phyloP scores from a whole-genome alignment of 257 asterid species.

The Paulownia fortunei region DNA sequence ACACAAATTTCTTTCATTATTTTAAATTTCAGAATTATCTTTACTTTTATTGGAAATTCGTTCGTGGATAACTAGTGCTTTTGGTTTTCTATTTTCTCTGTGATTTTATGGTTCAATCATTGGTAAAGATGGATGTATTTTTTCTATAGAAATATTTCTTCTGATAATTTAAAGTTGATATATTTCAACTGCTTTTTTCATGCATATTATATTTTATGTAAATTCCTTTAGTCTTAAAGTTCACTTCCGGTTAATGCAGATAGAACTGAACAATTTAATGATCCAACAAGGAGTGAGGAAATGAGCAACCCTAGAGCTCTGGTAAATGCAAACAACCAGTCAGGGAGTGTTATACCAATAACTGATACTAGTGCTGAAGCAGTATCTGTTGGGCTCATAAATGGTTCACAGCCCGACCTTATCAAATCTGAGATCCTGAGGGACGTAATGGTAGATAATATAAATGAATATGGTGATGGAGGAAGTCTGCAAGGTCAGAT shows the following conservation, averaged over 20 bases:
- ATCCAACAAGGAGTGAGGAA: conserved; percentile 31
- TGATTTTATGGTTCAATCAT: too few species aligned
- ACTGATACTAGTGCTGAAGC: conserved; percentile 31
- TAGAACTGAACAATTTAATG: conserved; percentile 34
- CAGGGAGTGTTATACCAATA: conserved; percentile 22
- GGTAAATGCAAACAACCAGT: conserved; percentile 32
- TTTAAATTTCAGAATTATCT: background rate
- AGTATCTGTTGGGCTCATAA: conserved; percentile 32
- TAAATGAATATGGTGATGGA: conserved; percentile 24
- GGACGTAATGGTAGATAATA: conserved; percentile 23
- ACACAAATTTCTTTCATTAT: background rate
- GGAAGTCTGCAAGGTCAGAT: conserved; percentile 26
- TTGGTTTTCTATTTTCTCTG: background rate
- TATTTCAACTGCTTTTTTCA: background rate
- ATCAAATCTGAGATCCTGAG: conserved; percentile 23
- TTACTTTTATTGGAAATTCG: background rate
- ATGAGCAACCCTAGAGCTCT: conserved; percentile 26
- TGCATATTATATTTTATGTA: background rate
- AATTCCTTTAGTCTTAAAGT: conserved; percentile 10
- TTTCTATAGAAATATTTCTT: background rate
- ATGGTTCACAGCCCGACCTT: conserved; percentile 30
- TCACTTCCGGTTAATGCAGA: conserved; percentile 41
- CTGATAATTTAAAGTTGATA: background rate
- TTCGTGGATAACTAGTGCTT: background rate
- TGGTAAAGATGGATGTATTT: background rate